These are phyloP conservation scores for Claviceps pusilla DNA, from an alignment of 2,329 filamentous ascomycete species.

Conservation along the genomic window DNA sequence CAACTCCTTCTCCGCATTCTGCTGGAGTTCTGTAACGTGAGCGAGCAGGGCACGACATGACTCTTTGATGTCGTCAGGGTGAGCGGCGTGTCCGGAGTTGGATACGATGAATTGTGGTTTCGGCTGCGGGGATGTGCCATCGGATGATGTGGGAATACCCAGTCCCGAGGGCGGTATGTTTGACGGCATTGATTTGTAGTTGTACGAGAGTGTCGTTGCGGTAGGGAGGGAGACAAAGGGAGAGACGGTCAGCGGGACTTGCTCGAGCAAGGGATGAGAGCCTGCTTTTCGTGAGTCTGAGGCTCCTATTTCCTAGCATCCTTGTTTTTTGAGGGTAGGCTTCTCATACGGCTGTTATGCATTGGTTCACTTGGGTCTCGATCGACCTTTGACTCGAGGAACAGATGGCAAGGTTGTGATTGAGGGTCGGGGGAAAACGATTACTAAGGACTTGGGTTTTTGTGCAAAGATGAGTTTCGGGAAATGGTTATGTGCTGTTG, in stretches of 20 bases:
- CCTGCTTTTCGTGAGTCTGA: conserved; percentile 28
- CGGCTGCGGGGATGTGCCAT: conserved; percentile 20
- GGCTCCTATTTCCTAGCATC: no score
- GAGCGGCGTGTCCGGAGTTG: conserved; percentile 62
- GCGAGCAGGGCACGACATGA: conserved; percentile 66
- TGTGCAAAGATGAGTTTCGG: no score
- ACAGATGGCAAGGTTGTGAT: not conserved
- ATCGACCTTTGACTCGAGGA: not conserved
- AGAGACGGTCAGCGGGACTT: conserved; percentile 84
- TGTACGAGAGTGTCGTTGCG: conserved; percentile 84
- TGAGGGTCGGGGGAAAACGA: not conserved
- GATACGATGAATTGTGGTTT: conserved; percentile 64
- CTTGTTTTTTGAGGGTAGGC: no score
- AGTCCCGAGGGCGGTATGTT: conserved; percentile 48
- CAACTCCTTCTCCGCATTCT: conserved; percentile 53
- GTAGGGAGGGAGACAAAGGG: conserved; percentile 85
- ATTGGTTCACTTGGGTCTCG: conserved; percentile 8
- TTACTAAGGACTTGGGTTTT: not conserved
- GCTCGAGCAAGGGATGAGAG: conserved; percentile 75
- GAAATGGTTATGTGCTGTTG: not conserved
- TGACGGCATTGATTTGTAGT: conserved; percentile 79
- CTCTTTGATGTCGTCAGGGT: conserved; percentile 71
- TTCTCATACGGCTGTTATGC: conserved; percentile 21
- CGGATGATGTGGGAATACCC: conserved; percentile 22
- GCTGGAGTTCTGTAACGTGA: conserved; percentile 55